These are phyloP conservation scores for Limnomonas spitsbergensis DNA, from an alignment of 139 green algal genomes.

Conservation along the genomic window DNA sequence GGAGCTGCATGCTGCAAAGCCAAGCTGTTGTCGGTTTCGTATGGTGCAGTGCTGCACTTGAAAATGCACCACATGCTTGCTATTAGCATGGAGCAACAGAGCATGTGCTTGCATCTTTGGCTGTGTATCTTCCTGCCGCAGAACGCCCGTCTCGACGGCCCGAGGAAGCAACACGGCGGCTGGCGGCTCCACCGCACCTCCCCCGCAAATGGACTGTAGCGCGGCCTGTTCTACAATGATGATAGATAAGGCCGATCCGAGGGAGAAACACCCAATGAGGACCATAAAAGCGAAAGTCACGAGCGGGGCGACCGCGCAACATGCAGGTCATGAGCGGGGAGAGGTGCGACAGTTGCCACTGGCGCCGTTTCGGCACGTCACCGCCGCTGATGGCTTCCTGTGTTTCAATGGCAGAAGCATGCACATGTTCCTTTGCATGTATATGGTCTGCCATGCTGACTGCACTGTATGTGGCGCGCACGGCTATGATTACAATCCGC, in stretches of 20 bases:
- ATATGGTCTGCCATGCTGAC: not conserved
- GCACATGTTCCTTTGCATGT: not conserved
- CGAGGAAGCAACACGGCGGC: no score
- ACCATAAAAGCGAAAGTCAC: slow-evolving; percentile 13
- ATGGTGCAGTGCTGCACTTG: not conserved
- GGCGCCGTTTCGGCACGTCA: not conserved
- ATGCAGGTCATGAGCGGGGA: not conserved
- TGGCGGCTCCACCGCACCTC: no score
- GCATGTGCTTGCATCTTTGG: no score
- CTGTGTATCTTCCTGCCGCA: no score
- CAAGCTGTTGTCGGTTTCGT: not conserved
- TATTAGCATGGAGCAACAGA: no score
- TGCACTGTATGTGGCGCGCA: not conserved
- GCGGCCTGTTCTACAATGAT: no score
- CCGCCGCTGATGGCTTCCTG: not conserved
- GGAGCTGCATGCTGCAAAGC: not conserved
- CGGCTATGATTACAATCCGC: slow-evolving; percentile 7
- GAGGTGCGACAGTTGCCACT: not conserved
- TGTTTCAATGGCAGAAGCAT: not conserved
- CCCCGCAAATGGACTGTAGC: no score
- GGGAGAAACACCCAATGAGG: not conserved
- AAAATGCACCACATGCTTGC: not conserved
- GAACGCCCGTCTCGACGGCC: no score
- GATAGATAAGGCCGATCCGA: slow-evolving; percentile 14
- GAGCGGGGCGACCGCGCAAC: not conserved